Percentiles rank a stretch among this genome's conserved stretches.
Evolutionary conservation across 1,284 basidiomycete species (phyloP).

Genomic region (Anthracocystis panici-leucophaei): DNA sequence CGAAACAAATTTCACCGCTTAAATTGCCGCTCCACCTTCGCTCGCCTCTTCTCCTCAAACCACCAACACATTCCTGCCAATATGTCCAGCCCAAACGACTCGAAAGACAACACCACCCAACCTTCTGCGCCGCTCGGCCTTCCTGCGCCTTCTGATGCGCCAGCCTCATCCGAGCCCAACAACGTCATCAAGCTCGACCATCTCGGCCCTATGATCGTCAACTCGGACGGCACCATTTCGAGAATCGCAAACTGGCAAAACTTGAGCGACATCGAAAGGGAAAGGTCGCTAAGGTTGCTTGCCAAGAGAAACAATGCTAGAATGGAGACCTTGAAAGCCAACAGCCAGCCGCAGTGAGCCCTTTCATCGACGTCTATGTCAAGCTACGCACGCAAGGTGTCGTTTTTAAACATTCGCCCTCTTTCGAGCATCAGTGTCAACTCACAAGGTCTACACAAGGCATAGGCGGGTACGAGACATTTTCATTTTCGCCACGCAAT

Average conservation of each 20-base stretch:
- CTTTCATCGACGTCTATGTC: no score
- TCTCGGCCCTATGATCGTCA: constrained; percentile 61
- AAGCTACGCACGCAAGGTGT: no score
- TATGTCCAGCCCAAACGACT: constrained; percentile 19
- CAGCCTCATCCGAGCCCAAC: constrained; percentile 20
- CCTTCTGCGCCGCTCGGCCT: constrained; percentile 27
- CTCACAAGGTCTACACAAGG: no score
- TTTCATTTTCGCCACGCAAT: not conserved
- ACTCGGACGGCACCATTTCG: constrained; percentile 62
- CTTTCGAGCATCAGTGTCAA: not conserved
- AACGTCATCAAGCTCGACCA: constrained; percentile 58
- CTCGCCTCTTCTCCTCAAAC: not conserved
- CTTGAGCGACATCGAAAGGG: constrained; percentile 55
- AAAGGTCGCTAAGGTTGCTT: constrained; percentile 53
- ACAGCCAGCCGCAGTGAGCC: constrained; percentile 3
- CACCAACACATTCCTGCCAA: not conserved
- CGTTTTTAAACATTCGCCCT: not conserved
- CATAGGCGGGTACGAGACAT: not conserved
- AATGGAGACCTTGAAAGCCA: constrained; percentile 32
- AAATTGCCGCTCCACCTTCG: constrained; percentile 7
- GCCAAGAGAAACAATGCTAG: constrained; percentile 59
- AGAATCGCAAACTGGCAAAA: constrained; percentile 58
- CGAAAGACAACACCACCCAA: not conserved
- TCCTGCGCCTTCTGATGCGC: constrained; percentile 41
- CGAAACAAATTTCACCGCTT: constrained; percentile 7